Evolutionary conservation across 139 green algal genomes (phyloP), one percentile per base, ranked within the genome.

Genomic region (Chlorella vulgaris): DNA sequence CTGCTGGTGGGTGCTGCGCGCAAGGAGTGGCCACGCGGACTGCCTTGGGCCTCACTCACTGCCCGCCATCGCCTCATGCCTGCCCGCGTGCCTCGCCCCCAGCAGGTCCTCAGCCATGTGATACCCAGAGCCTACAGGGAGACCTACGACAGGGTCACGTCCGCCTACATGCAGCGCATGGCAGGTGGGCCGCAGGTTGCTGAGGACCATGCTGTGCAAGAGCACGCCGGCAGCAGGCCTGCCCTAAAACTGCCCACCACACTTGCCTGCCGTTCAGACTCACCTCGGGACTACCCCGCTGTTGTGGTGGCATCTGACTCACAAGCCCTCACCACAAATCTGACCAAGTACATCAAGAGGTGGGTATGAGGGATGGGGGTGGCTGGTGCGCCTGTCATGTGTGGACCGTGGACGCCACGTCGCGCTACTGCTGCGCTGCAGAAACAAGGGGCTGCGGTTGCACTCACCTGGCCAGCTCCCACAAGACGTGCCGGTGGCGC

Each of bases 391-490:
- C n/a, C n/a, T n/a, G n/a, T n/a, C n/a, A n/a, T n/a, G n/a, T n/a
- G n/a, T n/a, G n/a, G n/a, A n/a, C n/a, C n/a, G n/a, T n/a, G n/a
- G n/a, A n/a, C n/a, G n/a, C n/a, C n/a, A n/a, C n/a, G n/a, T n/a
- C n/a, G n/a, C n/a, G n/a, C n/a, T n/a, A n/a, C n/a, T n/a, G n/a
- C n/a, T n/a, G n/a, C n/a, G 15, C 38, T 2, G 31, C 31, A 2
- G 40, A 31, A 31, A 35, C 63, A 7, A 8, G 40, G 63, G 8
- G 63, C 63, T n/a, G 24, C 63, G 13, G 47, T 15, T 83, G 31
- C 35, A 3, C 33, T 71, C 65, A 3, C 35, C 73, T 10, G 28
- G 21, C 26, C 38, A 83, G 68, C 69, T 83, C 53, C 78, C 78
- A 5, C 36, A 66, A 42, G 4, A 35, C 5, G n/a, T 74, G 53